These are phyloP conservation scores for Alectoria sarmentosa DNA, from an alignment of 495 filamentous ascomycete species.

Conservation along the genomic window DNA sequence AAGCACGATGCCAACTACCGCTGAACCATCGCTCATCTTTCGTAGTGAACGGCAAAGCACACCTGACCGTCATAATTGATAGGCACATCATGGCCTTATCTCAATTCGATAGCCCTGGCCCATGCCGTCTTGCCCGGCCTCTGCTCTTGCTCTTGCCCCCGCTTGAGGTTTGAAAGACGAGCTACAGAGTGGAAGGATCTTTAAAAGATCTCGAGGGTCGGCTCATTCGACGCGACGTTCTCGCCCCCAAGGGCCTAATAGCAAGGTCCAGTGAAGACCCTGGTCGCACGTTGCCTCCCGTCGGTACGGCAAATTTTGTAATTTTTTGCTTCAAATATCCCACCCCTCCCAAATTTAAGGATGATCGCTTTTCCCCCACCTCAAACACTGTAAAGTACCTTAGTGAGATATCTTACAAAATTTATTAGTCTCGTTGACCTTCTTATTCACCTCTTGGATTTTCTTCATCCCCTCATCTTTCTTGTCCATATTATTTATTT, in stretches of 20 bases:
- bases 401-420: constrained; percentile 6
- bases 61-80: neutral
- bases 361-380: constrained; percentile 18
- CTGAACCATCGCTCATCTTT: neutral
- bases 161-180: constrained; percentile 4
- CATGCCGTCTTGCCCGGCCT: constrained; percentile 3
- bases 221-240: constrained; percentile 16
- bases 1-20: constrained; percentile 9
- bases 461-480: neutral
- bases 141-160: neutral
- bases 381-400: constrained; percentile 7
- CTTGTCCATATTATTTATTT: neutral
- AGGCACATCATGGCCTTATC: neutral
- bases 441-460: constrained; percentile 3
- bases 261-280: constrained; percentile 17
- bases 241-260: constrained; percentile 13
- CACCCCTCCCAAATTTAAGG: constrained; percentile 22
- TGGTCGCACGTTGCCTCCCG: constrained; percentile 16
- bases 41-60: neutral
- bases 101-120: constrained; percentile 2
- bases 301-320: constrained; percentile 19
- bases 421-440: neutral
- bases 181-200: neutral
- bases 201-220: constrained; percentile 8
- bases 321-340: constrained; percentile 13